Evolutionary conservation across 2,329 filamentous ascomycete species (phyloP).

Genomic region (Ascochyta koolunga): DNA sequence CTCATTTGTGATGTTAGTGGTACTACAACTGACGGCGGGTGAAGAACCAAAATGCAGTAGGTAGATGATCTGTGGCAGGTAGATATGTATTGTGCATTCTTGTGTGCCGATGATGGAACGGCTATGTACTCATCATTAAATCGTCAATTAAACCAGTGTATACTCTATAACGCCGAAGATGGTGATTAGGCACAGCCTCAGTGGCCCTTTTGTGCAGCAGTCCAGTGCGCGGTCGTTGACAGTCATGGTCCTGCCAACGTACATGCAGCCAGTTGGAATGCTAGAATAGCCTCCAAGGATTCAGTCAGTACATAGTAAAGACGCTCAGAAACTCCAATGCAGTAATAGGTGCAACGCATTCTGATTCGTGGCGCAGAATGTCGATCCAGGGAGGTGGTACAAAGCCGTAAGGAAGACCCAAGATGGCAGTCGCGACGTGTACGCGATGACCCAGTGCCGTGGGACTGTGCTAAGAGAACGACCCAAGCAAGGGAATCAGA

Average conservation of each 20-base stretch:
- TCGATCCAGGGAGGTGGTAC: conserved; percentile 31
- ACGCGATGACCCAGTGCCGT: conserved; percentile 22
- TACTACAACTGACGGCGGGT: not conserved
- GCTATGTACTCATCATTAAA: conserved; percentile 21
- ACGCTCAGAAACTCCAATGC: conserved; percentile 34
- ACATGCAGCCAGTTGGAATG: conserved; percentile 22
- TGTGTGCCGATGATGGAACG: conserved; percentile 18
- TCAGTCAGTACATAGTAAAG: conserved; percentile 32
- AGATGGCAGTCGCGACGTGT: conserved; percentile 25
- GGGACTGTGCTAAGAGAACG: conserved; percentile 18
- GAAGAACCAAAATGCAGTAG: not conserved
- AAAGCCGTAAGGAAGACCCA: conserved; percentile 27
- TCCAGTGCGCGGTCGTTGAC: conserved; percentile 13
- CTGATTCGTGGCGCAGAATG: conserved; percentile 21
- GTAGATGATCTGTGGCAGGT: not conserved
- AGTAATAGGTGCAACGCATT: conserved; percentile 24
- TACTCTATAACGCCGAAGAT: conserved; percentile 18
- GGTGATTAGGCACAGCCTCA: conserved; percentile 7
- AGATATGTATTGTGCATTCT: conserved; percentile 17
- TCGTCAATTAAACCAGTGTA: conserved; percentile 18
- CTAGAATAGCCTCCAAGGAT: conserved; percentile 20
- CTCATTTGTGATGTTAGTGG: not conserved
- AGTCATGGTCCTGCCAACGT: conserved; percentile 12
- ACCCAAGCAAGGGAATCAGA: conserved; percentile 35
- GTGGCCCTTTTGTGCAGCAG: conserved; percentile 19